Evolutionary conservation across 2,329 filamentous ascomycete species (phyloP).

Genomic region (Scedosporium dehoogii): DNA sequence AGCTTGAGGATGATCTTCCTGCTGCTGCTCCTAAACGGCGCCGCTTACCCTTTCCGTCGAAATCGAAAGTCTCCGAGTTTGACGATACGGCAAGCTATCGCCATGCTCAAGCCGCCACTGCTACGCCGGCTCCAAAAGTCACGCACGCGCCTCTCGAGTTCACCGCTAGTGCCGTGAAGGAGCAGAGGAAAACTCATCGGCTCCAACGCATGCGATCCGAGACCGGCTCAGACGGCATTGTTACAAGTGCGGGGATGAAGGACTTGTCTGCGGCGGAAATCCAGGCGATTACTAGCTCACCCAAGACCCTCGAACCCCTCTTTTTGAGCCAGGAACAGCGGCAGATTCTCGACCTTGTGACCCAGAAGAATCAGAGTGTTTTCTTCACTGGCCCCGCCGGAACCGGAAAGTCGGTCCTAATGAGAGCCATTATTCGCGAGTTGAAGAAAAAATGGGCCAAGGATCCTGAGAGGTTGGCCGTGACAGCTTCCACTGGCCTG

Average conservation of each 20-base stretch:
- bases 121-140: conserved; percentile 19
- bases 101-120: conserved; percentile 17
- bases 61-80: conserved; percentile 19
- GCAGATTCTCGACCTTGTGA: conserved; percentile 72
- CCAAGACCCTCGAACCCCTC: conserved; percentile 41
- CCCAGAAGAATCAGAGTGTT: conserved; percentile 72
- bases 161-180: conserved; percentile 63
- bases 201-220: conserved; percentile 22
- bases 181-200: conserved; percentile 60
- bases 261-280: conserved; percentile 33
- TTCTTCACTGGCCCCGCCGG: conserved; percentile 97
- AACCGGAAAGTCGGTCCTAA: conserved; percentile 93
- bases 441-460: conserved; percentile 65
- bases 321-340: conserved; percentile 80
- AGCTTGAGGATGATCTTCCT: conserved; percentile 23
- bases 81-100: conserved; percentile 22
- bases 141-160: conserved; percentile 54
- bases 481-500: conserved; percentile 91
- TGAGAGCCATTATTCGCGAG: conserved; percentile 80
- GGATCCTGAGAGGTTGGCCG: conserved; percentile 77
- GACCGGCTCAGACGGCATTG: background rate
- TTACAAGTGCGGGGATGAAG: conserved; percentile 21
- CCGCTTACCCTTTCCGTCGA: conserved; percentile 38
- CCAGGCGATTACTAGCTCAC: conserved; percentile 27
- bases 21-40: conserved; percentile 45